Conservation (phyloP, 805 yeast genomes). For the Diddensiella transvaalensis region DNA sequence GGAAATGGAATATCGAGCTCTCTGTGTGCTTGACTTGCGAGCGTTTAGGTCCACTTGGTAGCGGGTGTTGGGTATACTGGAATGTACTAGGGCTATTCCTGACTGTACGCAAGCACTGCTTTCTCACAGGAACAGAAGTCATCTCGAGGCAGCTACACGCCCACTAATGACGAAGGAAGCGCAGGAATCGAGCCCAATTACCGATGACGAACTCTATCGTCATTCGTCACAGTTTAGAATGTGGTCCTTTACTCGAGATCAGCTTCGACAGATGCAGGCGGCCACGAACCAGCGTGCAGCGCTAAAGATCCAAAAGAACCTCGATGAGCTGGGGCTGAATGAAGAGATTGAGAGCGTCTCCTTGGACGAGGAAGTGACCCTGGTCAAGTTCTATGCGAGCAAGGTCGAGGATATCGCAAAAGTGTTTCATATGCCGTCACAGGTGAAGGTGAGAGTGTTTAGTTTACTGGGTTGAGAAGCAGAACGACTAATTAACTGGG, state of each 20-base stretch:
- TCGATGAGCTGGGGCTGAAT: constrained; percentile 15
- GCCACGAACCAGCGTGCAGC: constrained; percentile 56
- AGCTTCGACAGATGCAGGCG: constrained; percentile 47
- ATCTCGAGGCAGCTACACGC: background rate
- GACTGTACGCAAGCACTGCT: background rate
- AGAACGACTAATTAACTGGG: background rate
- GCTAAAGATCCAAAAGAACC: constrained; percentile 29
- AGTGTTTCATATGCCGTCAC: constrained; percentile 79
- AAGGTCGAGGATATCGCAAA: constrained; percentile 67
- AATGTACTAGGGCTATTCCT: background rate
- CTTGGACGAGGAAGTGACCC: constrained; percentile 64
- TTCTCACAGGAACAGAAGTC: background rate
- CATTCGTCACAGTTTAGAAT: constrained; percentile 76
- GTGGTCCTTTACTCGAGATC: constrained; percentile 77
- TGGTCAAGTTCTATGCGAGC: constrained; percentile 68
- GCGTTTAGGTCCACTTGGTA: background rate
- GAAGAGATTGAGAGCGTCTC: constrained; percentile 46
- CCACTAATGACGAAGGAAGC: constrained; percentile 7
- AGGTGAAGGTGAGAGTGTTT: constrained; percentile 46
- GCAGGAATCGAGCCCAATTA: constrained; percentile 36
- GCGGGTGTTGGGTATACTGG: constrained; percentile 3
- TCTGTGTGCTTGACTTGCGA: too few species aligned
- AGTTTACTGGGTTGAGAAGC: background rate
- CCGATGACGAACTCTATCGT: constrained; percentile 85
- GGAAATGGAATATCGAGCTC: too few species aligned